Percentiles rank a stretch among this genome's conserved stretches.
phyloP scores from a whole-genome alignment of 2,329 filamentous ascomycete species.

The Thermothelomyces thermophilus region DNA sequence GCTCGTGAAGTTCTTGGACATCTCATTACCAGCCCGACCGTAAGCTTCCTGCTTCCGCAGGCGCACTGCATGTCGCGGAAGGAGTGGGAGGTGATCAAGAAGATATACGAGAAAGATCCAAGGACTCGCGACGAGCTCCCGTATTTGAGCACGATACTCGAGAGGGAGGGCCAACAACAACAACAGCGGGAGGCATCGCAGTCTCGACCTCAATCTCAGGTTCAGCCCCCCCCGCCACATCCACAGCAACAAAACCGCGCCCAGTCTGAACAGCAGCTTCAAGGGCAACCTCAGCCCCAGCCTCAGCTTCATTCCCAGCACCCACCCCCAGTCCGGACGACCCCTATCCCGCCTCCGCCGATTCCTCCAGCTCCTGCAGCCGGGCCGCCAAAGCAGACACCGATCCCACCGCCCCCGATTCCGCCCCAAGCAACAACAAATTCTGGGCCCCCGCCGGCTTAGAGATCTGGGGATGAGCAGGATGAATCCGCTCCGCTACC shows the following conservation, averaged over 20 bases:
- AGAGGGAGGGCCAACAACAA: slow-evolving; percentile 36
- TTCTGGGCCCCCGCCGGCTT: slow-evolving; percentile 2
- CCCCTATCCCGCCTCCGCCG: slow-evolving; percentile 24
- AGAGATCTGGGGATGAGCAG: neutral
- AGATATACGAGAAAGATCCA: slow-evolving; percentile 60
- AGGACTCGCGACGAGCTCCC: slow-evolving; percentile 57
- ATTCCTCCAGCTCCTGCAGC: slow-evolving; percentile 17
- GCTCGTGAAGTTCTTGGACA: slow-evolving; percentile 59
- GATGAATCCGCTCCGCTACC: neutral
- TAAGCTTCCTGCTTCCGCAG: slow-evolving; percentile 63
- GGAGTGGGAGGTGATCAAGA: slow-evolving; percentile 68
- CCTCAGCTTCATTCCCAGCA: slow-evolving; percentile 12
- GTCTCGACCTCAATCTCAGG: slow-evolving; percentile 3
- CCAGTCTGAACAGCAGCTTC: slow-evolving; percentile 1
- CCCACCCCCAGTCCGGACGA: slow-evolving; percentile 17
- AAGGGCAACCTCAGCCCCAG: slow-evolving; percentile 10
- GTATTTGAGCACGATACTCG: slow-evolving; percentile 49
- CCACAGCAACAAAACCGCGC: slow-evolving; percentile 9
- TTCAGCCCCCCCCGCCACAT: slow-evolving; percentile 5
- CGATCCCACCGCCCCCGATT: slow-evolving; percentile 27
- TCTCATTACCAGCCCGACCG: slow-evolving; percentile 56
- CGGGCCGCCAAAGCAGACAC: slow-evolving; percentile 23
- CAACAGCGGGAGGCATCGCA: slow-evolving; percentile 7
- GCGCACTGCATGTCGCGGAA: slow-evolving; percentile 60
- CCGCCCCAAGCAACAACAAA: slow-evolving; percentile 17